phyloP scores from a whole-genome alignment of 139 green algal species.

The Volvox reticuliferus region DNA sequence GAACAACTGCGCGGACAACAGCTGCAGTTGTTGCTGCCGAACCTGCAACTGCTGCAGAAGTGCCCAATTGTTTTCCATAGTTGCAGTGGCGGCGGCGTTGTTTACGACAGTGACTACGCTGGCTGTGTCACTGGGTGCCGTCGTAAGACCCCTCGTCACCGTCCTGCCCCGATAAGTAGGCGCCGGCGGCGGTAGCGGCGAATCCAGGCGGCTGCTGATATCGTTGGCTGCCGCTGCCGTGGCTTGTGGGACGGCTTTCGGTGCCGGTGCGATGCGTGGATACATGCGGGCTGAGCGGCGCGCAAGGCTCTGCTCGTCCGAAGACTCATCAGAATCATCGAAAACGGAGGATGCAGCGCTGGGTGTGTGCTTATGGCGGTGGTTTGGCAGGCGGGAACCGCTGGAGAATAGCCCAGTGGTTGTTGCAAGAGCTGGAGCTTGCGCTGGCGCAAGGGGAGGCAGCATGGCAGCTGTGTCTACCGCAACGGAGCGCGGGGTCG shows the following conservation, averaged over 20 bases:
- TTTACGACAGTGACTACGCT: background rate
- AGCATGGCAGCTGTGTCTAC: background rate
- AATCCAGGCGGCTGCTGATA: too few species aligned
- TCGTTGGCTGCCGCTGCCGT: background rate
- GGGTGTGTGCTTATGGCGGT: background rate
- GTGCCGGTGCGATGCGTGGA: background rate
- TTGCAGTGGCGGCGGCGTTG: background rate
- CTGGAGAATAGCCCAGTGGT: background rate
- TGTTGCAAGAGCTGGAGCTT: background rate
- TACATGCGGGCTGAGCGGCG: conserved; percentile 11
- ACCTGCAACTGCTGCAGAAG: background rate
- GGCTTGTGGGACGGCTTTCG: background rate
- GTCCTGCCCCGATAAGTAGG: background rate
- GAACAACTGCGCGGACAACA: background rate
- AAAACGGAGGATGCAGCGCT: background rate
- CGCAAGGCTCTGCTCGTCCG: background rate
- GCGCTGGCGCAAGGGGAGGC: background rate
- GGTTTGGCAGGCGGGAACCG: background rate
- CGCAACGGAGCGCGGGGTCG: background rate
- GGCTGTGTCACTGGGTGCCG: background rate
- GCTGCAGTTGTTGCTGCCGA: background rate
- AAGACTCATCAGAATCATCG: background rate
- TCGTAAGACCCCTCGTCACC: too few species aligned
- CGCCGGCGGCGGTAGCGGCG: background rate
- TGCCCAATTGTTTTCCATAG: background rate